phyloP scores from a whole-genome alignment of 2,329 filamentous ascomycete genomes.

The Aspergillus pseudotamarii region DNA sequence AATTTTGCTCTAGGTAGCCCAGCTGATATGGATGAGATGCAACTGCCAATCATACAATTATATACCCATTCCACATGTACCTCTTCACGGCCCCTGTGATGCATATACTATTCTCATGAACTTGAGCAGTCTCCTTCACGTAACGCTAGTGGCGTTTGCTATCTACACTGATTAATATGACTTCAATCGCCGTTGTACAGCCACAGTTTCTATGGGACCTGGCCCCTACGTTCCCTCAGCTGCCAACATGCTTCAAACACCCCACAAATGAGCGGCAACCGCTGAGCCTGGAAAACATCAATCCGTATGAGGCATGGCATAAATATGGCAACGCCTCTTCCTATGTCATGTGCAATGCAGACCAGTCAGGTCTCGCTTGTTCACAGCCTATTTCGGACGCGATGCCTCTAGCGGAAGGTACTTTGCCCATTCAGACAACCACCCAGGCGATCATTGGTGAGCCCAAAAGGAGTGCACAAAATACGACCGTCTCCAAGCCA shows the following conservation, averaged over 20 bases:
- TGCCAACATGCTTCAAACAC: neutral
- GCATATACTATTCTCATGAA: neutral
- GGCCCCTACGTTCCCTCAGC: neutral
- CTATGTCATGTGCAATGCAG: neutral
- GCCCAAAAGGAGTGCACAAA: neutral
- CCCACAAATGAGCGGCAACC: neutral
- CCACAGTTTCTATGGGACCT: neutral
- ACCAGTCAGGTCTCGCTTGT: neutral
- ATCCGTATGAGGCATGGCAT: neutral
- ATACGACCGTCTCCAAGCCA: neutral
- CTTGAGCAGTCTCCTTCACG: neutral
- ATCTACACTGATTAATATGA: neutral
- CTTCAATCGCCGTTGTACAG: neutral
- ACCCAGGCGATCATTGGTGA: neutral
- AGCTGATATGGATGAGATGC: neutral
- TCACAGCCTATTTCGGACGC: neutral
- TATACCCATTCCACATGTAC: too few relatives aligned
- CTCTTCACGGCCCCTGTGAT: neutral
- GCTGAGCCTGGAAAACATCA: neutral
- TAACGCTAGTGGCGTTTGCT: neutral
- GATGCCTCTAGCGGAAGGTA: neutral
- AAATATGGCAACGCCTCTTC: neutral
- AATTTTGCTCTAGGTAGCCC: neutral
- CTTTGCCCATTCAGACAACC: neutral
- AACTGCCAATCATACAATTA: neutral